These are phyloP conservation scores for Breviolum minutum DNA, from an alignment of 73 alveolate species.

Conservation along the genomic window DNA sequence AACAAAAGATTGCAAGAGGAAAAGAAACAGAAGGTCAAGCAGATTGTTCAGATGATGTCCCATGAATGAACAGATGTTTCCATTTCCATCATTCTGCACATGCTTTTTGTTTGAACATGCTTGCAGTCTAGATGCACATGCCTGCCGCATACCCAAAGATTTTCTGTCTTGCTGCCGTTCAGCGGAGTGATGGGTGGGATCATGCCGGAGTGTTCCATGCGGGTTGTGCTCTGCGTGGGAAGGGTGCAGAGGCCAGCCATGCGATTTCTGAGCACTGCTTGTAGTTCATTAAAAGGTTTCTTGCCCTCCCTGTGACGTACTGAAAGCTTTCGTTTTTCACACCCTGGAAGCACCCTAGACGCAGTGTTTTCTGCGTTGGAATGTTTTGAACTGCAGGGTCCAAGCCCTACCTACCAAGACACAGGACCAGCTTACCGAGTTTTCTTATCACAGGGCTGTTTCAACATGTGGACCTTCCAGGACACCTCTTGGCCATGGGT, in stretches of 20 bases:
- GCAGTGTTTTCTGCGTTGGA: no score
- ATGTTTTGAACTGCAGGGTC: neutral
- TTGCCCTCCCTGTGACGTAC: no score
- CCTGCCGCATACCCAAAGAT: neutral
- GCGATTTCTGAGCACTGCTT: no score
- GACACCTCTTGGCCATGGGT: constrained; percentile 16
- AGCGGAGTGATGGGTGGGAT: constrained; percentile 72
- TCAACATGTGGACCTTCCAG: neutral
- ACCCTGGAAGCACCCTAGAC: neutral
- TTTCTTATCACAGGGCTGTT: neutral
- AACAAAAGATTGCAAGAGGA: neutral
- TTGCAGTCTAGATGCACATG: neutral
- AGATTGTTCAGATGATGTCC: neutral
- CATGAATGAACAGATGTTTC: neutral
- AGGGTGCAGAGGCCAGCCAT: constrained; percentile 40
- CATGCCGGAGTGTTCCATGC: constrained; percentile 55
- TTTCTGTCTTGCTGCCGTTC: neutral
- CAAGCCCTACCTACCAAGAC: constrained; percentile 47
- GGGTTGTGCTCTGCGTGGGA: constrained; percentile 55
- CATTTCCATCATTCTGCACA: neutral
- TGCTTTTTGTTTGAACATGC: no score
- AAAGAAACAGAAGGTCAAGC: neutral
- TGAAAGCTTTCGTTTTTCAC: neutral
- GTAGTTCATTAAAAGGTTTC: no score
- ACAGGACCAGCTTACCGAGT: neutral